Evolutionary conservation across 164 flowering plant species (phyloP).

Genomic region (Berberis vulgaris): DNA sequence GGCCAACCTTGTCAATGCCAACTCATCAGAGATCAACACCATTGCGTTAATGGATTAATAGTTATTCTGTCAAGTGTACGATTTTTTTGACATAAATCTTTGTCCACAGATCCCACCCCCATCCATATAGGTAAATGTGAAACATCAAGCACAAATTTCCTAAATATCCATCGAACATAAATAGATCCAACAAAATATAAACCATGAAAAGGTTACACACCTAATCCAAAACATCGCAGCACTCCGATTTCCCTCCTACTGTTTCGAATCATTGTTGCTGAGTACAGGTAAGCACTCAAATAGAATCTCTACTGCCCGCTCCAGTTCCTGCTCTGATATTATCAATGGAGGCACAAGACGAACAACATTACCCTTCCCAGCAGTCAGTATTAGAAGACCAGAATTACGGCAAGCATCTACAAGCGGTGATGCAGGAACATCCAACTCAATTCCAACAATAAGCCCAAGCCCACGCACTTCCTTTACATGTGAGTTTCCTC

Average conservation of each 20-base stretch:
- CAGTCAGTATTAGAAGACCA: slow-evolving; percentile 73
- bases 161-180: background rate
- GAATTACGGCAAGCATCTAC: slow-evolving; percentile 70
- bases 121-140: too few species aligned
- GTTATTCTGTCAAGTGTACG: too few species aligned
- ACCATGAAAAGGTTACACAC: background rate
- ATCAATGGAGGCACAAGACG: slow-evolving; percentile 88
- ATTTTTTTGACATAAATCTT: too few species aligned
- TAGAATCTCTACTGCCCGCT: slow-evolving; percentile 49
- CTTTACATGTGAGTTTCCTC: slow-evolving; percentile 54
- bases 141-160: too few species aligned
- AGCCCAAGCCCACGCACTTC: slow-evolving; percentile 78
- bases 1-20: too few species aligned
- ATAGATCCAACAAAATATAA: background rate
- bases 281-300: slow-evolving; percentile 36
- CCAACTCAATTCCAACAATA: slow-evolving; percentile 73
- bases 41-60: too few species aligned
- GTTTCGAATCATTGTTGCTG: slow-evolving; percentile 20
- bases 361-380: slow-evolving; percentile 86
- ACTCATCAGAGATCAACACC: too few species aligned
- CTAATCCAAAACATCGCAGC: background rate
- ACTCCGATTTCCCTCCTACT: slow-evolving; percentile 4
- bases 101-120: too few species aligned
- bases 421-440: slow-evolving; percentile 61
- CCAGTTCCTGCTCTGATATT: slow-evolving; percentile 61